Percentiles rank a stretch among this genome's conserved stretches.
phyloP scores from a whole-genome alignment of 352 stramenopile species.

The Globisporangium nodosum region DNA sequence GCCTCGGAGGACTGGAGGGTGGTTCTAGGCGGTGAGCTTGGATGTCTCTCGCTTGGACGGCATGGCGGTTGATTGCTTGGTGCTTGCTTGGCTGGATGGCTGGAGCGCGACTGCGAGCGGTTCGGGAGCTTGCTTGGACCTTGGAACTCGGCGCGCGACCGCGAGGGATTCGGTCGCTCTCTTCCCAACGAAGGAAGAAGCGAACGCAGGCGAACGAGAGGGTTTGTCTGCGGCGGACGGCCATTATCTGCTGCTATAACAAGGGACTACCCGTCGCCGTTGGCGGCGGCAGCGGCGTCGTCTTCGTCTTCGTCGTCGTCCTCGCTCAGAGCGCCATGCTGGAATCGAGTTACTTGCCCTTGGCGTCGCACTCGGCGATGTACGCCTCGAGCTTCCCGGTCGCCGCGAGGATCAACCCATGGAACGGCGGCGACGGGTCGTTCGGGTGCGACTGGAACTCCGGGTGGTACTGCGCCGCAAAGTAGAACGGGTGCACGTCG shows the following conservation, averaged over 20 bases:
- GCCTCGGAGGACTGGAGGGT: too few relatives aligned
- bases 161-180: conserved; percentile 16
- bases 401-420: conserved; percentile 93
- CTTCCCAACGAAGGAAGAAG: conserved; percentile 6
- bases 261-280: background rate
- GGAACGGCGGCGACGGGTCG: conserved; percentile 96
- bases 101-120: conserved; percentile 11
- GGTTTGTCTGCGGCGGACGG: background rate
- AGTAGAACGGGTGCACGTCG: conserved; percentile 97
- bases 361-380: conserved; percentile 40
- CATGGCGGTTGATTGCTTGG: too few relatives aligned
- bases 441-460: conserved; percentile 98
- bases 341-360: conserved; percentile 19
- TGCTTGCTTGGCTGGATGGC: background rate
- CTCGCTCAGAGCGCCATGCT: background rate
- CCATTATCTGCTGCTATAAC: conserved; percentile 1
- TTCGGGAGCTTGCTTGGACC: conserved; percentile 5
- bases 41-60: background rate
- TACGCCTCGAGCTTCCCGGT: conserved; percentile 69
- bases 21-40: too few relatives aligned
- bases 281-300: background rate
- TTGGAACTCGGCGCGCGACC: conserved; percentile 3
- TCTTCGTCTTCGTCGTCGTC: background rate
- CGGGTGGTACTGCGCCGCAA: conserved; percentile 99
- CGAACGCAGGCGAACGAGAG: conserved; percentile 1